A percentile compares a stretch with the other conserved stretches of the same genome.
These are phyloP conservation scores for Botryotinia globosa DNA, from an alignment of 2,329 filamentous ascomycete genomes.

Conservation along the genomic window DNA sequence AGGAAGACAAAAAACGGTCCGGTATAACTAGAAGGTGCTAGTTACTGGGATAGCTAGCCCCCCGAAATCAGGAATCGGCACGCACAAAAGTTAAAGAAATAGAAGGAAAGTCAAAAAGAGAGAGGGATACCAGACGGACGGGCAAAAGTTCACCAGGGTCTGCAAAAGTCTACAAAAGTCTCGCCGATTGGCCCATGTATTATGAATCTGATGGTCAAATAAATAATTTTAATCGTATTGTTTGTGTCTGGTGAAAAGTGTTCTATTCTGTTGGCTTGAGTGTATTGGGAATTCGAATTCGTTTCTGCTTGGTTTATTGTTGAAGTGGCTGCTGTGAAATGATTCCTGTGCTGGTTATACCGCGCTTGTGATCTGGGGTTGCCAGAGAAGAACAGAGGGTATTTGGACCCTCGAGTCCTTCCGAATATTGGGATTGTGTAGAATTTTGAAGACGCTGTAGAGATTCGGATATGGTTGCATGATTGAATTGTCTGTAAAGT, in stretches of 20 bases:
- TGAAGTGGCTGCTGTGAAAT: not conserved
- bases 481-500: too few species aligned
- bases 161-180: not conserved
- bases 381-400: not conserved
- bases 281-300: not conserved
- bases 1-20: not conserved
- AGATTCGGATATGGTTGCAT: not conserved
- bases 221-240: not conserved
- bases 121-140: not conserved
- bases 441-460: rapidly evolving
- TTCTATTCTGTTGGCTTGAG: not conserved
- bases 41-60: not conserved
- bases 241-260: not conserved
- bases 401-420: not conserved
- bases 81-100: not conserved
- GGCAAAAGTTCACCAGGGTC: not conserved
- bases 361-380: not conserved
- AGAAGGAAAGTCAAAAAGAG: not conserved
- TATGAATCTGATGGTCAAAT: not conserved
- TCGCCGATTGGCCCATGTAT: not conserved
- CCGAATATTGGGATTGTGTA: not conserved
- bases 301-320: not conserved
- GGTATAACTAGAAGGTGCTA: not conserved
- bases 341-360: not conserved
- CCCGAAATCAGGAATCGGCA: not conserved